A percentile compares a stretch with the other conserved stretches of the same genome.
These are phyloP conservation scores for Colletotrichum sp. DNA, from an alignment of 2,329 filamentous ascomycete genomes.

Conservation along the genomic window DNA sequence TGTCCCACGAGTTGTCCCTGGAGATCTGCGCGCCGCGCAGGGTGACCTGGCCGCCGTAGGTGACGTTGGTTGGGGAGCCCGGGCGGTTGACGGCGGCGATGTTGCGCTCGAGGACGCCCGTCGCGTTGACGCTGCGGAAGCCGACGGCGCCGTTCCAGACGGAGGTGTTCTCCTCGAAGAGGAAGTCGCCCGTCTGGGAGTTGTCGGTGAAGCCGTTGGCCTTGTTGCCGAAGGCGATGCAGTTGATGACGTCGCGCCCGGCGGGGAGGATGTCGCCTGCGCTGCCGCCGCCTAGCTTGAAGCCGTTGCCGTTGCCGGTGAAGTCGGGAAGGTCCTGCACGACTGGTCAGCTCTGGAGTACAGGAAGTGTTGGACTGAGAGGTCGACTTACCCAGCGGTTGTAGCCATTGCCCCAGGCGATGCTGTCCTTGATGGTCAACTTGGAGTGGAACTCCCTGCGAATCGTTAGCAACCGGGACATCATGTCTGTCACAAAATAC, in stretches of 20 bases:
- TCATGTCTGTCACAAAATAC: rapidly evolving
- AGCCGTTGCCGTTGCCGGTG: constrained; percentile 49
- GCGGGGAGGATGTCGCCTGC: constrained; percentile 39
- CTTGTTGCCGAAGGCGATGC: constrained; percentile 47
- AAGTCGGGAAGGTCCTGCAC: constrained; percentile 28
- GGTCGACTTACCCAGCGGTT: constrained; percentile 39
- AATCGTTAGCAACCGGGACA: neutral
- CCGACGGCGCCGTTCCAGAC: constrained; percentile 3
- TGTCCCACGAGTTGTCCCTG: constrained; percentile 11
- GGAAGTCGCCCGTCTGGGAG: constrained; percentile 5
- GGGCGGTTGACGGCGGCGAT: constrained; percentile 13
- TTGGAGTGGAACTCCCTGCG: constrained; percentile 36
- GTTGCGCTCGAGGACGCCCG: constrained; percentile 15
- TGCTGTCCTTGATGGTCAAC: constrained; percentile 46
- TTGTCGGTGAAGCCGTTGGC: constrained; percentile 51
- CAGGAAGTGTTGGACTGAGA: rapidly evolving
- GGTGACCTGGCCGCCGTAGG: constrained; percentile 3
- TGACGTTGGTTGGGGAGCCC: neutral
- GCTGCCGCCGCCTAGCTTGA: constrained; percentile 48
- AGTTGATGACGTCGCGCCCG: constrained; percentile 47
- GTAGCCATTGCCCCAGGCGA: constrained; percentile 50
- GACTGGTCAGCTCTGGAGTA: neutral
- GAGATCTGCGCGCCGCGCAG: constrained; percentile 2
- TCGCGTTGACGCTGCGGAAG: constrained; percentile 15
- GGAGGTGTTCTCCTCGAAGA: constrained; percentile 10